phyloP scores from a whole-genome alignment of 192 early-diverging fungal species.

The Polychytrium aggregatum region DNA sequence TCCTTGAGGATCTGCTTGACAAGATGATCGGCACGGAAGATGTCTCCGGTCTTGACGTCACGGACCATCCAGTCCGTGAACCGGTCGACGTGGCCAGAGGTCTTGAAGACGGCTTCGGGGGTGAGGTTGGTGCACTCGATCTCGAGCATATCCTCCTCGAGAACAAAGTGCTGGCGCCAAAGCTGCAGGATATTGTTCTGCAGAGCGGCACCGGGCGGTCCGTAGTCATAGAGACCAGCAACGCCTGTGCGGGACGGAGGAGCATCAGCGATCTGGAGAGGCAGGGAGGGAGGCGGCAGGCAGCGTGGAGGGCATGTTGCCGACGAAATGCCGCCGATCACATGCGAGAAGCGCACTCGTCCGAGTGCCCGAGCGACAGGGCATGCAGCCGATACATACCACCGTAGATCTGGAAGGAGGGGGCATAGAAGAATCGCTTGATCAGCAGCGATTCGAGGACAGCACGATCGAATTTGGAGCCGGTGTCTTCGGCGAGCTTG shows the following conservation, averaged over 20 bases:
- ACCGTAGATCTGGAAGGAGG: constrained; percentile 90
- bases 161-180: constrained; percentile 94
- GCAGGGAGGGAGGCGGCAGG: not conserved
- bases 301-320: not conserved
- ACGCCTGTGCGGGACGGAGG: constrained; percentile 49
- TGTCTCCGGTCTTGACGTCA: constrained; percentile 82
- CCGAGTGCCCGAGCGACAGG: not conserved
- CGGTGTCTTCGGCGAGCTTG: constrained; percentile 6
- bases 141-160: constrained; percentile 99
- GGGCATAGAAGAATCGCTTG: constrained; percentile 95
- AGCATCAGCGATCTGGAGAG: too few species aligned
- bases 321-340: too few species aligned
- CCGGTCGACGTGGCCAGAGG: constrained; percentile 97
- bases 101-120: constrained; percentile 85
- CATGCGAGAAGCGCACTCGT: too few species aligned
- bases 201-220: constrained; percentile 86
- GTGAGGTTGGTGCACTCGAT: constrained; percentile 97
- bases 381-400: constrained; percentile 34
- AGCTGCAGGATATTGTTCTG: constrained; percentile 79
- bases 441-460: constrained; percentile 63
- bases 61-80: constrained; percentile 99
- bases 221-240: constrained; percentile 95
- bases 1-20: constrained; percentile 85
- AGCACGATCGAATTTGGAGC: constrained; percentile 44
- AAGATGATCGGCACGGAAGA: constrained; percentile 95